Base-by-base conservation (phyloP, 2,329 filamentous ascomycete species). In the Akanthomyces dipterigenus region DNA sequence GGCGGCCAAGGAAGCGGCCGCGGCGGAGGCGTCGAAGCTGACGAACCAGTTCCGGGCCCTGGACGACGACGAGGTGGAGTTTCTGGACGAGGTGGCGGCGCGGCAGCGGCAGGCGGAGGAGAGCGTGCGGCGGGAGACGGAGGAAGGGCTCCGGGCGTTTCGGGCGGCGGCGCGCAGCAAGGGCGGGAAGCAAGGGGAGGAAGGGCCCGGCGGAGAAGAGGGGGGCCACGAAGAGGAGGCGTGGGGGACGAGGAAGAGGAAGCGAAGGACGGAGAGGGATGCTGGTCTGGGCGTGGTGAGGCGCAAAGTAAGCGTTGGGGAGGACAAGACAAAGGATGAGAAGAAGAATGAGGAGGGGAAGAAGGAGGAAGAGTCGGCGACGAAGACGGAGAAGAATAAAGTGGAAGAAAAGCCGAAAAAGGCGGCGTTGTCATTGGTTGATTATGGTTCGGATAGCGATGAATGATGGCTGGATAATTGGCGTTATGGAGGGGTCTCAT, bases 1-100 rank as follows among this genome's bases (percentile, higher is more conserved):
- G 84, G 88, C 87, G 65, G 88, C 89, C 62, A 93, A 93, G 74
- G 88, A 93, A 75, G 89, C 90, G 22, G 89, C 87, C 9, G 91
- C 92, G 72, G 90, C 92, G 72, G 90, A 93, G 73, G 80, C 87
- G 64, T 82, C 81, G 64, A 82, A 82, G 65, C 77, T 93, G 57
- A 84, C 85, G 69, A 90, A 93, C 68, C 90, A 93, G 76, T 93
- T 92, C 71, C 84, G 87, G 43, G 80, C 88, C 3, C 80, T 95
- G 34, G 88, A 93, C 70, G 88, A 91, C 63, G 89, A 92, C 70
- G 90, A 93, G 76, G 80, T 89, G 55, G 89, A 88, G 22, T 93
- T 91, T 66, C 75, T 95, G 55, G 85, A 88, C 51, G 82, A 81
- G 50, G 79, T 89, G 43, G 68, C 76, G 54, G 79, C 77, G 56